Evolutionary conservation across 140 eudicot genomes (phyloP).

Genomic region (Flaveria floridana): DNA sequence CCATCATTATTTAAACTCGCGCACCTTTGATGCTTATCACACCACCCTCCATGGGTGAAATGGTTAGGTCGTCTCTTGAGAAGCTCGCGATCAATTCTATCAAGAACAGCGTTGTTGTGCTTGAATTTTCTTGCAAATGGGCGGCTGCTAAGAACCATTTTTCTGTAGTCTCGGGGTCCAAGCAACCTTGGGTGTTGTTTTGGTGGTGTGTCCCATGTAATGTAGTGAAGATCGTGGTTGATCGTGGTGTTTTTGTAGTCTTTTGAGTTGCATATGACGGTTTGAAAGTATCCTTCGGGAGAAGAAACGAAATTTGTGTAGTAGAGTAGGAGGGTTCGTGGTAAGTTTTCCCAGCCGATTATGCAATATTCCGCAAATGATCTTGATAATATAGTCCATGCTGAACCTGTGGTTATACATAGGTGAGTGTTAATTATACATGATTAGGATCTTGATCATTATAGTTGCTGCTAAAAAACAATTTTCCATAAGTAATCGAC

Average conservation of each 20-base stretch:
- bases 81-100: conserved; percentile 69
- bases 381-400: conserved; percentile 86
- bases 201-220: conserved; percentile 92
- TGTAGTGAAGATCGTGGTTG: conserved; percentile 92
- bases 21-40: conserved; percentile 42
- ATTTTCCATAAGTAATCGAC: background rate
- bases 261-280: conserved; percentile 85
- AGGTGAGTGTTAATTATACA: background rate
- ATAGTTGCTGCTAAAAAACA: background rate
- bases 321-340: conserved; percentile 87
- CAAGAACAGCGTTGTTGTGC: conserved; percentile 62
- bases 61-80: conserved; percentile 46
- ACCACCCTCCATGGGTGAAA: conserved; percentile 79
- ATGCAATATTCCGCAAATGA: conserved; percentile 86
- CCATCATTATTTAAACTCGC: conserved; percentile 44
- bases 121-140: conserved; percentile 95
- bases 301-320: conserved; percentile 94
- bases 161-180: conserved; percentile 64
- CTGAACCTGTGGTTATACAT: conserved; percentile 60
- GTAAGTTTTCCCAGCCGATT: conserved; percentile 84
- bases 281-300: conserved; percentile 93
- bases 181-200: conserved; percentile 87
- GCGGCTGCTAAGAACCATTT: conserved; percentile 68
- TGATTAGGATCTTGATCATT: conserved; percentile 3
- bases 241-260: conserved; percentile 73